Evolutionary conservation across 176 grass and related monocot species (phyloP).

Genomic region (Oryza meridionalis): DNA sequence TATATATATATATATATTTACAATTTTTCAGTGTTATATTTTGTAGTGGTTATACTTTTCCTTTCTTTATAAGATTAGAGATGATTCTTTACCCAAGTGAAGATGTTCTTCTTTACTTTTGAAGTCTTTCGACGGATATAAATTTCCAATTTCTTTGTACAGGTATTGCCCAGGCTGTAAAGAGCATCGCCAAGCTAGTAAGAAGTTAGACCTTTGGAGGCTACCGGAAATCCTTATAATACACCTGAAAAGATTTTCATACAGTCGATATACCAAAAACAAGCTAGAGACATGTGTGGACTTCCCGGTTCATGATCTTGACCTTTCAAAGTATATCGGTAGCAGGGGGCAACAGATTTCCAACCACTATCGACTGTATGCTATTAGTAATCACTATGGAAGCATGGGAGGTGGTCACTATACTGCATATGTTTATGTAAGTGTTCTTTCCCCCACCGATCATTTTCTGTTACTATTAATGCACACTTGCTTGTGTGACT

Average conservation of each 20-base stretch:
- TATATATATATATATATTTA: too few relatives aligned
- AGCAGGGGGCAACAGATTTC: conserved; percentile 40
- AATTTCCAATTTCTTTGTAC: conserved; percentile 23
- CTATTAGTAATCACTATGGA: conserved; percentile 92
- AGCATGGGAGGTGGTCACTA: conserved; percentile 95
- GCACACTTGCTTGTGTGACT: background rate
- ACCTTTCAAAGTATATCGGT: conserved; percentile 75
- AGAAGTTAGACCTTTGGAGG: conserved; percentile 97
- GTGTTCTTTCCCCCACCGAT: conserved; percentile 29
- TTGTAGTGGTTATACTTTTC: background rate
- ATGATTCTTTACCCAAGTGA: background rate
- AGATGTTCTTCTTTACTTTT: background rate
- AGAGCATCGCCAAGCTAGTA: conserved; percentile 80
- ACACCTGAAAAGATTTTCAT: conserved; percentile 93
- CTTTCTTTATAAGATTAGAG: conserved; percentile 4
- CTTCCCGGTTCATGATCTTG: conserved; percentile 84
- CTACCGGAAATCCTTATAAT: conserved; percentile 94
- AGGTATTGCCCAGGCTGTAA: conserved; percentile 94
- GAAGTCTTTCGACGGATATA: background rate
- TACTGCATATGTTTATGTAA: conserved; percentile 89
- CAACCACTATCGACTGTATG: conserved; percentile 74
- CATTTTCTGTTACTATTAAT: conserved; percentile 3
- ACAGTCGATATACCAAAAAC: conserved; percentile 81
- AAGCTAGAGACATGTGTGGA: conserved; percentile 94
- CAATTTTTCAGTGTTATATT: background rate